phyloP scores from a whole-genome alignment of 805 yeast genomes.

The Saccharomycopsis olivae region DNA sequence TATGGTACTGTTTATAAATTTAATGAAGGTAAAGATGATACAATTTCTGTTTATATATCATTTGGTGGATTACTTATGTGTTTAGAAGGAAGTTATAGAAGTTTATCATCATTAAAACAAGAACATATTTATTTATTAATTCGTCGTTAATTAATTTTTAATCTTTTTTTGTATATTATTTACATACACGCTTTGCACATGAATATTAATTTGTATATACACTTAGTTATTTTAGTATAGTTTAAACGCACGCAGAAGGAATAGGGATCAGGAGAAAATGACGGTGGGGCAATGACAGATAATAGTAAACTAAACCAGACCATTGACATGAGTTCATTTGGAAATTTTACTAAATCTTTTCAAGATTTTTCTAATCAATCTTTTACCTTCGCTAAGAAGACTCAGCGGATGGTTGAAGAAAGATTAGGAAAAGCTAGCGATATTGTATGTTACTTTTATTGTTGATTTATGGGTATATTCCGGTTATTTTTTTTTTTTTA shows the following conservation, averaged over 20 bases:
- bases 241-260: too few species aligned
- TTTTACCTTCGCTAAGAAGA: conserved; percentile 63
- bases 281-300: too few species aligned
- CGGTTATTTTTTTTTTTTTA: background rate
- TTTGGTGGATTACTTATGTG: conserved; percentile 93
- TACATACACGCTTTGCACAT: too few species aligned
- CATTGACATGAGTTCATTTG: too few species aligned
- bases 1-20: conserved; percentile 95
- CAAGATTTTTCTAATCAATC: conserved; percentile 22
- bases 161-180: too few species aligned
- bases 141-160: conserved; percentile 32
- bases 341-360: conserved; percentile 16
- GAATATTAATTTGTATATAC: too few species aligned
- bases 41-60: conserved; percentile 82
- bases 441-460: conserved; percentile 25
- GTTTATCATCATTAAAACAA: conserved; percentile 80
- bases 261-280: too few species aligned
- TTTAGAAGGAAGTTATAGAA: conserved; percentile 89
- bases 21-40: conserved; percentile 62
- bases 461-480: conserved; percentile 16
- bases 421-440: conserved; percentile 71
- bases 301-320: too few species aligned
- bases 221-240: too few species aligned
- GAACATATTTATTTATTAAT: conserved; percentile 86
- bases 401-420: conserved; percentile 71